Percentiles rank a stretch among this genome's conserved stretches.
Evolutionary conservation across 768 basidiomycete genomes (phyloP).

Genomic region (Mycena crocata): DNA sequence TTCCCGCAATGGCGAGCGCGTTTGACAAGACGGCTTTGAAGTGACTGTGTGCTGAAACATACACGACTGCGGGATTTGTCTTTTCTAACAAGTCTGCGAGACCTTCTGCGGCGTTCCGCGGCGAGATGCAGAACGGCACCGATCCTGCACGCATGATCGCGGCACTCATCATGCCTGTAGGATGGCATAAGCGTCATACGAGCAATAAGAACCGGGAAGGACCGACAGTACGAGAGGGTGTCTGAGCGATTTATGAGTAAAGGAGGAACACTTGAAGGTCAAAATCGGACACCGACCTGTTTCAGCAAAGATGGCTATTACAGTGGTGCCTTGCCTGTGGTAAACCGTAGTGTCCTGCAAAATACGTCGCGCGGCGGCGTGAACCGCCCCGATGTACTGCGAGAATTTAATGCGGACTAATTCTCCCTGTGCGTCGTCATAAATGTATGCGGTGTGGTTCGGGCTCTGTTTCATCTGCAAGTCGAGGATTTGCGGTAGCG

Average conservation of each 20-base stretch:
- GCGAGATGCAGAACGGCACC: conserved; percentile 48
- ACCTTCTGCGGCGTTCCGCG: conserved; percentile 46
- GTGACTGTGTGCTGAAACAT: conserved; percentile 5
- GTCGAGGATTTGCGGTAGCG: conserved; percentile 23
- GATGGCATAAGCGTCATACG: neutral
- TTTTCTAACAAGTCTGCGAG: conserved; percentile 42
- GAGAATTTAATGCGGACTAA: conserved; percentile 7
- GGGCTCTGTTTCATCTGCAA: conserved; percentile 20
- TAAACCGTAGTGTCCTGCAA: neutral
- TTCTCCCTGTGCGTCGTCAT: conserved; percentile 4
- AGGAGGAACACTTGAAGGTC: neutral
- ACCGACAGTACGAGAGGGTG: conserved; percentile 16
- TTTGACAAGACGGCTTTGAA: neutral
- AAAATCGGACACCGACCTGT: conserved; percentile 6
- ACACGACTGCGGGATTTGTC: conserved; percentile 16
- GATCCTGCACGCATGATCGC: conserved; percentile 34
- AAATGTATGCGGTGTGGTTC: conserved; percentile 18
- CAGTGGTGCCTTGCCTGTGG: neutral
- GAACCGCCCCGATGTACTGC: conserved; percentile 15
- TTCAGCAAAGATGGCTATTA: conserved; percentile 17
- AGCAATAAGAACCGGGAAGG: neutral
- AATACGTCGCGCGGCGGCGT: neutral
- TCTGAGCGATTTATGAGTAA: conserved; percentile 10
- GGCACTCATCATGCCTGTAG: conserved; percentile 19
- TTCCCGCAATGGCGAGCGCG: neutral